Conservation (phyloP, 164 flowering plant species). For the Umbilicus rupestris region DNA sequence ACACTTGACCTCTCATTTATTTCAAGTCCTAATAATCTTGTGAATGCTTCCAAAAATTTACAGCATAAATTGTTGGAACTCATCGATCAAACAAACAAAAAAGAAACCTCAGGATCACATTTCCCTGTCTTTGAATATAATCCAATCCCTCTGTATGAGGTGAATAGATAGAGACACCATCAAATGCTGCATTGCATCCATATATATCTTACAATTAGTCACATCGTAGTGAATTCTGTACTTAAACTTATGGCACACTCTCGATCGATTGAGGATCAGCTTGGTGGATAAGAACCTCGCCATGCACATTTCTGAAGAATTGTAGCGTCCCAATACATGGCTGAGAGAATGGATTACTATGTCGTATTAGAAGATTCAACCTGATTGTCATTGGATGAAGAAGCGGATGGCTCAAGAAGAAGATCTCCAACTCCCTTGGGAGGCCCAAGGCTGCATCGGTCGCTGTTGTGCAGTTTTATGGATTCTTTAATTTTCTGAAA, state of each 20-base stretch:
- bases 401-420: slow-evolving; percentile 32
- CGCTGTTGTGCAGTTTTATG: slow-evolving; percentile 60
- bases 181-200: neutral
- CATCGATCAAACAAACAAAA: no score
- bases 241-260: neutral
- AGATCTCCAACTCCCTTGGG: slow-evolving; percentile 69
- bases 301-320: neutral
- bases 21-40: no score
- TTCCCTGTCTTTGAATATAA: no score
- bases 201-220: no score
- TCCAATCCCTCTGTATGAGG: no score
- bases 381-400: neutral
- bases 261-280: neutral
- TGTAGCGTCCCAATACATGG: neutral
- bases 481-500: slow-evolving; percentile 92
- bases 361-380: neutral
- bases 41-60: no score
- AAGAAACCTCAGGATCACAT: no score
- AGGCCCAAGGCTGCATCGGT: slow-evolving; percentile 71
- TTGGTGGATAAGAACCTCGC: neutral
- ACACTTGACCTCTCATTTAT: no score
- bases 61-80: no score
- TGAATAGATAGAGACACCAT: neutral
- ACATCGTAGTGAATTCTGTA: neutral
- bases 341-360: neutral